Percentiles rank a stretch among this genome's conserved stretches.
These are phyloP conservation scores for Stemphylium vesicarium DNA, from an alignment of 2,329 filamentous ascomycete species.

Conservation along the genomic window DNA sequence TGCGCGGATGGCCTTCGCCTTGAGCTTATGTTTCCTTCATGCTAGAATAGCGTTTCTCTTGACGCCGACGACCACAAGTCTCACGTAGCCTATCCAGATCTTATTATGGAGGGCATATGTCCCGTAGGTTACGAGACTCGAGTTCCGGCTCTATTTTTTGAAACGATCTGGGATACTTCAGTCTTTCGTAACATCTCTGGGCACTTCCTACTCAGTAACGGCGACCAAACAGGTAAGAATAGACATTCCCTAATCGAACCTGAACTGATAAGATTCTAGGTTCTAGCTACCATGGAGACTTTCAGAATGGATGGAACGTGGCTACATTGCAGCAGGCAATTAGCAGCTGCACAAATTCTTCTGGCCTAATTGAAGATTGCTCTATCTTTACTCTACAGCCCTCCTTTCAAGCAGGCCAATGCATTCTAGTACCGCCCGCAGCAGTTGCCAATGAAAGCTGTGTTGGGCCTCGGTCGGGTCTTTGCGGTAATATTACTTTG, in stretches of 20 bases:
- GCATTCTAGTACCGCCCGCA: background rate
- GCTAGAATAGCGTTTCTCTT: conserved; percentile 19
- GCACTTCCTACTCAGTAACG: conserved; percentile 77
- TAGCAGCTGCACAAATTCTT: conserved; percentile 66
- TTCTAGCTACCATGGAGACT: conserved; percentile 69
- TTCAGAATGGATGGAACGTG: conserved; percentile 70
- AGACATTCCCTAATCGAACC: conserved; percentile 1
- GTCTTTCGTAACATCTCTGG: conserved; percentile 68
- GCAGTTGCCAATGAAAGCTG: conserved; percentile 9
- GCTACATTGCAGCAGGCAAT: conserved; percentile 68
- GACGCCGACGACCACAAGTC: conserved; percentile 61
- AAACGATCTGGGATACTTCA: conserved; percentile 81
- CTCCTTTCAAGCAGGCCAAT: conserved; percentile 1
- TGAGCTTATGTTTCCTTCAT: conserved; percentile 29
- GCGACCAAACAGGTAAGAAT: conserved; percentile 63
- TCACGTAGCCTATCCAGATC: conserved; percentile 78
- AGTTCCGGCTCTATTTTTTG: conserved; percentile 78
- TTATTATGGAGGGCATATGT: conserved; percentile 78
- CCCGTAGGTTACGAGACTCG: conserved; percentile 71
- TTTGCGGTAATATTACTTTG: conserved; percentile 11
- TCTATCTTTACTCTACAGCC: conserved; percentile 41
- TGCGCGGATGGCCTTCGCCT: conserved; percentile 17
- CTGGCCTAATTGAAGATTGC: conserved; percentile 64
- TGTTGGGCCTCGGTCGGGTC: conserved; percentile 1
- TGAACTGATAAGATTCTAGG: conserved; percentile 12